Evolutionary conservation across 768 basidiomycete genomes (phyloP).

Genomic region (Saitozyma podzolica): DNA sequence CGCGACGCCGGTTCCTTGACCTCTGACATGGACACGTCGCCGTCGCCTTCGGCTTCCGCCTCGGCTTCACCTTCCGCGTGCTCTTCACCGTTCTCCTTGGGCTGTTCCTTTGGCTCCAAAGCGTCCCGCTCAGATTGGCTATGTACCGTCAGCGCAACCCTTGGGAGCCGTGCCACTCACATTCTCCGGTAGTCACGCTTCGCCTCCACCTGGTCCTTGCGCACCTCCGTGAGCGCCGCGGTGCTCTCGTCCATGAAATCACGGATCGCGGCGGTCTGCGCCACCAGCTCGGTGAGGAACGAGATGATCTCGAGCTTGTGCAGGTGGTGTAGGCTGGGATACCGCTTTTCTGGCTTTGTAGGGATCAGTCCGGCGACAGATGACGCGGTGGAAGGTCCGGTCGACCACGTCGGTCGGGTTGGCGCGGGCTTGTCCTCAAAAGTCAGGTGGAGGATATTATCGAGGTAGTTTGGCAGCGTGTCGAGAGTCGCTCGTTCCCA

Average conservation of each 20-base stretch:
- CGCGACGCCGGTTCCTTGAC: slow-evolving; percentile 19
- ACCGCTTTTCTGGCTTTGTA: slow-evolving; percentile 63
- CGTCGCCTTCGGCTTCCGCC: slow-evolving; percentile 24
- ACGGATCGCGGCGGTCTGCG: slow-evolving; percentile 86
- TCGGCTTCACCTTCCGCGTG: slow-evolving; percentile 5
- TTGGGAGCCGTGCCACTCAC: slow-evolving; percentile 60
- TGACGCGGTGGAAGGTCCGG: slow-evolving; percentile 31
- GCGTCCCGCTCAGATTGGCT: slow-evolving; percentile 49
- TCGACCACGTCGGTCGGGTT: slow-evolving; percentile 49
- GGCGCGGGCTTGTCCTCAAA: slow-evolving; percentile 49
- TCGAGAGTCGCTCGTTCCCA: slow-evolving; percentile 59
- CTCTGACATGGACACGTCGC: slow-evolving; percentile 40
- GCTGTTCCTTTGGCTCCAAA: slow-evolving; percentile 40
- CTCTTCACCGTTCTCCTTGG: slow-evolving; percentile 10
- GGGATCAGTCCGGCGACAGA: slow-evolving; percentile 31
- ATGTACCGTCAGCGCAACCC: background rate
- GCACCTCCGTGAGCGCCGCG: slow-evolving; percentile 79
- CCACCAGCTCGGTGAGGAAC: slow-evolving; percentile 85
- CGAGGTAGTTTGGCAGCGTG: slow-evolving; percentile 59
- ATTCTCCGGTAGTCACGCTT: slow-evolving; percentile 84
- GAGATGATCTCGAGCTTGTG: slow-evolving; percentile 83
- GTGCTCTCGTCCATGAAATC: slow-evolving; percentile 87
- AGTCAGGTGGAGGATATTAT: slow-evolving; percentile 41
- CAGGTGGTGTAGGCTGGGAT: slow-evolving; percentile 67
- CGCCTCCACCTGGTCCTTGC: slow-evolving; percentile 94